These are phyloP conservation scores for Venturia nashicola DNA, from an alignment of 2,329 filamentous ascomycete genomes.

Conservation along the genomic window DNA sequence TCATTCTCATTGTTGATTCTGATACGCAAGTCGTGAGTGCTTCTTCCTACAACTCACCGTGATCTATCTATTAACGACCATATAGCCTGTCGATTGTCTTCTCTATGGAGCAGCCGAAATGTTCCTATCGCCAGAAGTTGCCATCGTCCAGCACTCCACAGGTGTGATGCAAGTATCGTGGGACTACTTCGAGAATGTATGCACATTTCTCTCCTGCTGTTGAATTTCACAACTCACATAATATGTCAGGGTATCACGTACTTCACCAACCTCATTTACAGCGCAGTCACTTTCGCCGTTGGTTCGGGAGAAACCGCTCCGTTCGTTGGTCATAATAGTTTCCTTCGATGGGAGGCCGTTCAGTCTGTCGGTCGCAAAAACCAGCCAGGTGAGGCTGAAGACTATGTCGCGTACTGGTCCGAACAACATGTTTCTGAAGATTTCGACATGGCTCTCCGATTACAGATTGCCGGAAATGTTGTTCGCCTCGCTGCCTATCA, in stretches of 20 bases:
- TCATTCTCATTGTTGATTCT: conserved; percentile 30
- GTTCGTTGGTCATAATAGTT: conserved; percentile 11
- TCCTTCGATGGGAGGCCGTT: conserved; percentile 8
- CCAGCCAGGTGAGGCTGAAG: not conserved
- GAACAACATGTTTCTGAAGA: conserved; percentile 13
- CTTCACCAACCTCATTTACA: conserved; percentile 14
- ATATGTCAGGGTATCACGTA: conserved; percentile 9
- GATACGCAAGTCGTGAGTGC: too few species aligned
- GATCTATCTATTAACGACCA: conserved; percentile 31
- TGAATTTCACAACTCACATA: too few species aligned
- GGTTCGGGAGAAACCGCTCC: conserved; percentile 12
- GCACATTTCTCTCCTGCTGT: too few species aligned
- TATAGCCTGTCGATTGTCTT: conserved; percentile 53
- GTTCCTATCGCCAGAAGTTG: conserved; percentile 56
- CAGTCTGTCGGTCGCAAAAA: not conserved
- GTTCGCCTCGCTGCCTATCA: conserved; percentile 12
- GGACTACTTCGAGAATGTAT: too few species aligned
- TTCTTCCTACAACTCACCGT: too few species aligned
- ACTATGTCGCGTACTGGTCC: conserved; percentile 11
- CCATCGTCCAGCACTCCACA: conserved; percentile 59
- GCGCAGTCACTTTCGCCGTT: conserved; percentile 11
- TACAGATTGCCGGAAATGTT: conserved; percentile 12
- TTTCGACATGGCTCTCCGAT: conserved; percentile 13
- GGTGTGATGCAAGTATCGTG: conserved; percentile 53
- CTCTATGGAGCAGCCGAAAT: conserved; percentile 61